Conservation (phyloP, 768 basidiomycete species). For the Rhodotorula kratochvilovae region DNA sequence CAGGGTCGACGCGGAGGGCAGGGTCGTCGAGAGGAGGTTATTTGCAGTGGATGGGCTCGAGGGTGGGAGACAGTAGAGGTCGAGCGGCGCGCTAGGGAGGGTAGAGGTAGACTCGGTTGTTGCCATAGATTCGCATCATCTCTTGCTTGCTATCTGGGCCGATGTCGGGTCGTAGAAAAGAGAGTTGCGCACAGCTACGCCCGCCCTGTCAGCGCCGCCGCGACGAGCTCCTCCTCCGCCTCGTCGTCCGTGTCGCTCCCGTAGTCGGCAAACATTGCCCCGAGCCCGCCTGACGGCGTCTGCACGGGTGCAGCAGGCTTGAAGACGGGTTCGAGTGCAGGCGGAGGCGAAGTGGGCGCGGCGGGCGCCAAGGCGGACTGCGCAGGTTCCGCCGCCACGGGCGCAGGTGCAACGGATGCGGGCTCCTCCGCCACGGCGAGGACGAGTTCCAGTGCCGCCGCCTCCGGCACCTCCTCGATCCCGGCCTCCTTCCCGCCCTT, state of each 20-base stretch:
- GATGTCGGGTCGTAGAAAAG: too few relatives aligned
- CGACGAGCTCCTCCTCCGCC: not conserved
- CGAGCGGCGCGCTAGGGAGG: too few relatives aligned
- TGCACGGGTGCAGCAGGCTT: not conserved
- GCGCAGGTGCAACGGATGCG: not conserved
- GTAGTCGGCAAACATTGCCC: constrained; percentile 4
- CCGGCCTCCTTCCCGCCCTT: not conserved
- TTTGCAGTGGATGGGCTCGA: constrained; percentile 12
- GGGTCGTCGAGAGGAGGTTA: not conserved
- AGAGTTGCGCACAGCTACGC: too few relatives aligned
- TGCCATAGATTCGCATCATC: not conserved
- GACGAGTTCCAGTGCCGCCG: not conserved
- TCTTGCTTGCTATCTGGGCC: too few relatives aligned
- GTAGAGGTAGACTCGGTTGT: not conserved
- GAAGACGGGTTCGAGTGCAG: not conserved
- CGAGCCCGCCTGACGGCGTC: not conserved
- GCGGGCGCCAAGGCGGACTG: not conserved
- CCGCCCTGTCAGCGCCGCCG: not conserved
- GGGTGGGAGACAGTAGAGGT: constrained; percentile 3
- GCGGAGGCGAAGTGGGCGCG: not conserved
- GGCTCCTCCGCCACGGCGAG: not conserved
- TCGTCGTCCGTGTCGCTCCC: constrained; percentile 23
- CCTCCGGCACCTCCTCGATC: not conserved
- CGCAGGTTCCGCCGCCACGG: not conserved
- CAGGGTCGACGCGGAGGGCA: constrained; percentile 3